Percentiles rank a stretch among this genome's conserved stretches.
Conservation (phyloP, 2,329 filamentous ascomycete species). For the Paecilomyces niveus region DNA sequence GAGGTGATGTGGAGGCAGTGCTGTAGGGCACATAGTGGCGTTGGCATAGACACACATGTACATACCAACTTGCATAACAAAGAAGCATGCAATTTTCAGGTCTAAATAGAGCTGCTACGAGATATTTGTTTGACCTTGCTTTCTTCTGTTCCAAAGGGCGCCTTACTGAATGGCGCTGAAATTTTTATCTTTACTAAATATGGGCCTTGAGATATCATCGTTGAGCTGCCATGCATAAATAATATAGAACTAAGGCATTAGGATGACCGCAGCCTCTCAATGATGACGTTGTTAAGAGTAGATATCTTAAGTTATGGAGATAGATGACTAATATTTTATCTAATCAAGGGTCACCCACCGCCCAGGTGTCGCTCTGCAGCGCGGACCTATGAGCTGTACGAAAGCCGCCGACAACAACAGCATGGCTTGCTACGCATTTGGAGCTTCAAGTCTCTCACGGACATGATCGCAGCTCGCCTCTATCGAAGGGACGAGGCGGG, state of each 20-base stretch:
- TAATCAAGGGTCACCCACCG: not conserved
- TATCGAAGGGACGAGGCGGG: conserved; percentile 11
- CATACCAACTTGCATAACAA: not conserved
- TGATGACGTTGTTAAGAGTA: too few species aligned
- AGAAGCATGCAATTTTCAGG: too few species aligned
- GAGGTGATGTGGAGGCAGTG: not conserved
- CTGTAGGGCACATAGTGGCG: not conserved
- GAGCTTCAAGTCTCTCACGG: conserved; percentile 4
- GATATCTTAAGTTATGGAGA: too few species aligned
- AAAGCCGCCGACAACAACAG: conserved; percentile 6
- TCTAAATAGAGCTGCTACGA: too few species aligned
- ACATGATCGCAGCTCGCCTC: conserved; percentile 9
- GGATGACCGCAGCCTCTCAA: too few species aligned
- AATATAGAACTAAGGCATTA: too few species aligned
- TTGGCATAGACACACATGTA: not conserved
- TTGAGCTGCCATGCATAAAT: too few species aligned
- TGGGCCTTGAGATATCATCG: too few species aligned
- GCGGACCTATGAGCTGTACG: not conserved
- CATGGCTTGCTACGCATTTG: conserved; percentile 5
- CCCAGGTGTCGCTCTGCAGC: not conserved
- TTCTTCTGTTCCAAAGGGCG: too few species aligned
- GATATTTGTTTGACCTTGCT: too few species aligned
- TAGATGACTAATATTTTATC: not conserved
- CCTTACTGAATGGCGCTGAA: too few species aligned
- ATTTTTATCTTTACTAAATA: too few species aligned